A percentile compares a stretch with the other conserved stretches of the same genome.
These are phyloP conservation scores for Crithidia brevicula DNA, from an alignment of 208 protist species.

Conservation along the genomic window DNA sequence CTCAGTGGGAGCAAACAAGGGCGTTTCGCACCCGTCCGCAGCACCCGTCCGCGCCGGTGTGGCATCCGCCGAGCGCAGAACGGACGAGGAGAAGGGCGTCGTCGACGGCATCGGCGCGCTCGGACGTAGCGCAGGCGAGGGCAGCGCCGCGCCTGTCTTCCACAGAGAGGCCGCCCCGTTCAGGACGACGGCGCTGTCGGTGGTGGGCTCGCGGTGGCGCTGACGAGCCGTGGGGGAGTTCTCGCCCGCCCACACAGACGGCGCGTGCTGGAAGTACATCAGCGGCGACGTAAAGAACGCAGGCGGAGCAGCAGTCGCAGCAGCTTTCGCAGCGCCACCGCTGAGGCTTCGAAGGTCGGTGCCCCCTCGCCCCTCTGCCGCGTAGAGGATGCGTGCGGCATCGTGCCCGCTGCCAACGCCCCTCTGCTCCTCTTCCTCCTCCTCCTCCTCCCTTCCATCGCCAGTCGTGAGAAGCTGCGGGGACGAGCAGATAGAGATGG, in stretches of 20 bases:
- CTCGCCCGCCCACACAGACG: constrained; percentile 3
- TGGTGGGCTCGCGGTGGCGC: not conserved
- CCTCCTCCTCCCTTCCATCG: not conserved
- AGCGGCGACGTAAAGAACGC: constrained; percentile 9
- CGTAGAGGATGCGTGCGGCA: not conserved
- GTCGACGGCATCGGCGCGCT: constrained; percentile 1
- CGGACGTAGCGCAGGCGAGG: not conserved
- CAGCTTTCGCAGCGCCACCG: too few species aligned
- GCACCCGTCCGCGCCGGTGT: too few species aligned
- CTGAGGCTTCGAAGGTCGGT: too few species aligned
- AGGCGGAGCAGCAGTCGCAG: too few species aligned
- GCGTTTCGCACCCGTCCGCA: too few species aligned
- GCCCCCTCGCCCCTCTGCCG: too few species aligned
- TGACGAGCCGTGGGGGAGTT: not conserved
- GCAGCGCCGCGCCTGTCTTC: not conserved
- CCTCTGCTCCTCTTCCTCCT: not conserved
- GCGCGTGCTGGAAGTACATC: constrained; percentile 30
- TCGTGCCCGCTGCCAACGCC: not conserved
- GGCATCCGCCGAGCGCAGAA: not conserved
- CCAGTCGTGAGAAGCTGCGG: not conserved
- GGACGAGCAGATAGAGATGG: not conserved
- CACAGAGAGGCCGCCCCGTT: not conserved
- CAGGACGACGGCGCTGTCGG: not conserved
- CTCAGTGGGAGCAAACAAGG: not conserved
- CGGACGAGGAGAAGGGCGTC: not conserved